A percentile compares a stretch with the other conserved stretches of the same genome.
Evolutionary conservation across 257 asterid genomes (phyloP).

Genomic region (Petunia axillaris): DNA sequence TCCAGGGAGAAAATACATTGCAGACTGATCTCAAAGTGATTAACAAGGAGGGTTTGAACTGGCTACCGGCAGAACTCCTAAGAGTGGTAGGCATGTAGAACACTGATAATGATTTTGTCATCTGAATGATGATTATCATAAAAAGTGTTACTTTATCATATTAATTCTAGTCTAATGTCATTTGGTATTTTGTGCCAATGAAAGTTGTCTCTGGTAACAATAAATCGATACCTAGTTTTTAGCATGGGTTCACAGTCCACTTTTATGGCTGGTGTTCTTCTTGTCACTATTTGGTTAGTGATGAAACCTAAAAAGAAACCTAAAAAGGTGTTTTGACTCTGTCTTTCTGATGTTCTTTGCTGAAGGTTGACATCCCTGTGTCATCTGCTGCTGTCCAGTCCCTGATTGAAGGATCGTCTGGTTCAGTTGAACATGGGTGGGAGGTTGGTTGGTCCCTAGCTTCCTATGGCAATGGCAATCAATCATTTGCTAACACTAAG

Average conservation of each 20-base stretch:
- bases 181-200: neutral
- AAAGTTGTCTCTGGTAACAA: neutral
- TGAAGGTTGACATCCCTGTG: conserved; percentile 79
- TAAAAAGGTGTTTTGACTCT: conserved; percentile 20
- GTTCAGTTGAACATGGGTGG: conserved; percentile 82
- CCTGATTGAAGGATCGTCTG: conserved; percentile 80
- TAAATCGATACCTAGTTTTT: neutral
- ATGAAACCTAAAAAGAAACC: neutral
- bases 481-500: conserved; percentile 47
- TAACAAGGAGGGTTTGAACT: conserved; percentile 47
- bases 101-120: conserved; percentile 1
- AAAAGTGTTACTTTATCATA: conserved; percentile 2
- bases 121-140: conserved; percentile 17
- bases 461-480: conserved; percentile 66
- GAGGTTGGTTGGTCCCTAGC: conserved; percentile 99
- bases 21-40: conserved; percentile 36
- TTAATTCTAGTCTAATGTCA: conserved; percentile 10
- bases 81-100: conserved; percentile 51
- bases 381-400: conserved; percentile 86
- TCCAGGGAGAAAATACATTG: conserved; percentile 53
- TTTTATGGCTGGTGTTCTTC: conserved; percentile 15
- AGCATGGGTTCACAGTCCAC: neutral
- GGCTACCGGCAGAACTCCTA: conserved; percentile 78
- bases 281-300: conserved; percentile 10
- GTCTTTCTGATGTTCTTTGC: conserved; percentile 34